Percentiles rank a stretch among this genome's conserved stretches.
Evolutionary conservation across 257 asterid species (phyloP).

Genomic region (Leptodermis oblonga): DNA sequence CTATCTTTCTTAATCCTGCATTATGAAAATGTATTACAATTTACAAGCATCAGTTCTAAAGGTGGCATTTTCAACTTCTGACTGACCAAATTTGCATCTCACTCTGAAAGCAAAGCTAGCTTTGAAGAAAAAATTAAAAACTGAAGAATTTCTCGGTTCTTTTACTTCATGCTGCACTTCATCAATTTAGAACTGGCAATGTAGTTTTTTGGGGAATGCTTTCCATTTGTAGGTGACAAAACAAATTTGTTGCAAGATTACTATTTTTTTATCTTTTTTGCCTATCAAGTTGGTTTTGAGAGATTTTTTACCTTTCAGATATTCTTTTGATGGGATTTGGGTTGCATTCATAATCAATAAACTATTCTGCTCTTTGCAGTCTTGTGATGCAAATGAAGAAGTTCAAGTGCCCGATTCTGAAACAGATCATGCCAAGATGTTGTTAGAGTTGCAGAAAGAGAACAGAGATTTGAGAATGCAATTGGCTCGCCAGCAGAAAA

Average conservation of each 20-base stretch:
- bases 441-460: conserved; percentile 61
- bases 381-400: conserved; percentile 48
- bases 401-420: conserved; percentile 44
- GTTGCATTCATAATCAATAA: background rate
- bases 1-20: background rate
- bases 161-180: background rate
- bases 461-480: conserved; percentile 50
- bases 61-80: background rate
- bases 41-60: background rate
- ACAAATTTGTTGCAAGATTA: background rate
- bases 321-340: background rate
- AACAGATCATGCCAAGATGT: conserved; percentile 51
- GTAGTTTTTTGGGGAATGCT: background rate
- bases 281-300: background rate
- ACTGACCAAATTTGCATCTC: background rate
- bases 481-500: conserved; percentile 54
- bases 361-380: conserved; percentile 21
- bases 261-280: background rate
- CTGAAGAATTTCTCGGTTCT: background rate
- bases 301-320: background rate
- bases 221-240: background rate
- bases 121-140: background rate
- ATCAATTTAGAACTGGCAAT: background rate
- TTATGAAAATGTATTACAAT: background rate
- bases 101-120: background rate